phyloP scores from a whole-genome alignment of 2,329 filamentous ascomycete species.

The Cercospora beticola region DNA sequence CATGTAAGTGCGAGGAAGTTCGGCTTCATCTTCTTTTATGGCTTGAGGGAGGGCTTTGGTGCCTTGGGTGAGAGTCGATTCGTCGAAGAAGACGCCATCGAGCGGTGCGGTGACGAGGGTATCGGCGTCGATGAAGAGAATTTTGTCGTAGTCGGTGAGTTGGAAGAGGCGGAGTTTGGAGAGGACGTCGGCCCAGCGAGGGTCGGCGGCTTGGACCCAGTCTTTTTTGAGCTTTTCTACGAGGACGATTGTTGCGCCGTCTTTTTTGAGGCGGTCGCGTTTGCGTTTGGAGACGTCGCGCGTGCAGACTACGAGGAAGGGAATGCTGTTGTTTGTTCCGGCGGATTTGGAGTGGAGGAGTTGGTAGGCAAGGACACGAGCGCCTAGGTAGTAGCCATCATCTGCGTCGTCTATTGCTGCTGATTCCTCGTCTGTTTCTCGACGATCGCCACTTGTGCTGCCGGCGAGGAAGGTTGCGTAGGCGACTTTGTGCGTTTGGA shows the following conservation, averaged over 20 bases:
- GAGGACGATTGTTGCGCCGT: conserved; percentile 40
- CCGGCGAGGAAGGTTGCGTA: conserved; percentile 42
- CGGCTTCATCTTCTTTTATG: conserved; percentile 37
- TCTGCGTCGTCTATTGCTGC: conserved; percentile 32
- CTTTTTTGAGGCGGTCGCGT: conserved; percentile 37
- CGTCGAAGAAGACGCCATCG: conserved; percentile 39
- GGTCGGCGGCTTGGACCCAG: conserved; percentile 33
- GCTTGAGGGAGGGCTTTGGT: conserved; percentile 29
- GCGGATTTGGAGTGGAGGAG: conserved; percentile 40
- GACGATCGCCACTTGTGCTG: conserved; percentile 25
- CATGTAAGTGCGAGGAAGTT: conserved; percentile 43
- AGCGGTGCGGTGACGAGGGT: conserved; percentile 33
- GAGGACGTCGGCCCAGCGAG: conserved; percentile 39
- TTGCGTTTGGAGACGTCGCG: conserved; percentile 38
- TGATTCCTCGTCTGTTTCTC: conserved; percentile 26
- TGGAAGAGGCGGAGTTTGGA: conserved; percentile 41
- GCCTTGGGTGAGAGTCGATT: conserved; percentile 36
- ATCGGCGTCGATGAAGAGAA: conserved; percentile 41
- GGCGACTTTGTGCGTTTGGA: conserved; percentile 36
- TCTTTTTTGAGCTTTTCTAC: conserved; percentile 37
- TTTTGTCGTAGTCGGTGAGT: conserved; percentile 37
- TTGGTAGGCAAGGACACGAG: conserved; percentile 41
- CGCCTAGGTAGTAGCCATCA: conserved; percentile 40
- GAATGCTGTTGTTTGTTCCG: conserved; percentile 39
- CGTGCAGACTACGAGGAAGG: conserved; percentile 42